Conservation (phyloP, 495 filamentous ascomycete genomes). For the Lasiosphaeria ovina region DNA sequence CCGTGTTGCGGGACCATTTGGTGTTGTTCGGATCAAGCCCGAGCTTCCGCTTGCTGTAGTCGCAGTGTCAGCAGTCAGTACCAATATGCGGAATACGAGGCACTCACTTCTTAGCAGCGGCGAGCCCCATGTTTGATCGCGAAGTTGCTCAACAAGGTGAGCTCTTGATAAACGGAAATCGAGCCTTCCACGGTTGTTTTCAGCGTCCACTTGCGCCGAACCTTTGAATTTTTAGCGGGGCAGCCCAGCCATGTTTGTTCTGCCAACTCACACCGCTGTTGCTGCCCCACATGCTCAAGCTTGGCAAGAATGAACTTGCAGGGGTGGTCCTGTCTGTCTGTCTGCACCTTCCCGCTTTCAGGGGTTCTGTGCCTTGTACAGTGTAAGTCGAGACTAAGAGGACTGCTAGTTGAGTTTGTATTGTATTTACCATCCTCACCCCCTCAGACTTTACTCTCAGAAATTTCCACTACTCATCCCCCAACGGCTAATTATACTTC, state of each 20-base stretch:
- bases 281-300: neutral
- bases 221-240: conserved; percentile 26
- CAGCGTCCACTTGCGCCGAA: neutral
- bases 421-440: neutral
- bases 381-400: too few species aligned
- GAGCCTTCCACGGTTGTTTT: neutral
- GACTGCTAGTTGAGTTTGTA: neutral
- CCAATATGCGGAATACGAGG: neutral
- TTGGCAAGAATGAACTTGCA: conserved; percentile 8
- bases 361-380: neutral
- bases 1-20: conserved; percentile 78
- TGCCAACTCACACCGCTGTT: conserved; percentile 27
- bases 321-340: conserved; percentile 14
- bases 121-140: conserved; percentile 63
- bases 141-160: conserved; percentile 19
- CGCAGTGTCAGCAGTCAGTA: too few species aligned
- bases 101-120: conserved; percentile 67
- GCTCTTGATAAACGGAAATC: conserved; percentile 4
- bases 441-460: too few species aligned
- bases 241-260: conserved; percentile 18
- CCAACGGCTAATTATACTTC: too few species aligned
- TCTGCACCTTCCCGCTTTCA: conserved; percentile 1
- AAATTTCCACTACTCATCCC: too few species aligned
- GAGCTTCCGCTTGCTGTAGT: conserved; percentile 70
- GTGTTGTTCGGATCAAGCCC: conserved; percentile 92